Percentiles rank a stretch among this genome's conserved stretches.
phyloP scores from a whole-genome alignment of 208 protist species.

The Lotmaria passim region DNA sequence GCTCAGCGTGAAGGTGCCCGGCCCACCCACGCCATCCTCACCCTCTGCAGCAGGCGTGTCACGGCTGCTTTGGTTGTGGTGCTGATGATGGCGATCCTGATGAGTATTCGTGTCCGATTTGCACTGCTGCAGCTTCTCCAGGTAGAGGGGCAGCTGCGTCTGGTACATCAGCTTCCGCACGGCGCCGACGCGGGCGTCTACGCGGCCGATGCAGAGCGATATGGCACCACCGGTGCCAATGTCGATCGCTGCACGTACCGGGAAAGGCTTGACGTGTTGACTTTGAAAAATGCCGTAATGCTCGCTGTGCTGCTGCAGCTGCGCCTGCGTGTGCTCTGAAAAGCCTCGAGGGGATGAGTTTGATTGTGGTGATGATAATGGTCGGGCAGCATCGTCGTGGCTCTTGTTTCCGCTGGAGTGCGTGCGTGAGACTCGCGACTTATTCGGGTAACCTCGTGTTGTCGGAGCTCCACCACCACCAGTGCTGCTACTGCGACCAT shows the following conservation, averaged over 20 bases:
- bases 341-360: too few relatives aligned
- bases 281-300: slow-evolving; percentile 76
- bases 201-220: slow-evolving; percentile 77
- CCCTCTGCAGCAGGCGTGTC: too few relatives aligned
- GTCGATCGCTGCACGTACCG: slow-evolving; percentile 87
- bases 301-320: not conserved
- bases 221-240: slow-evolving; percentile 80
- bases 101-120: not conserved
- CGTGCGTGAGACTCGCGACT: too few relatives aligned
- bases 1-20: slow-evolving; percentile 54
- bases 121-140: slow-evolving; percentile 36
- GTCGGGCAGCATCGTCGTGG: too few relatives aligned
- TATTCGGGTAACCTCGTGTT: too few relatives aligned
- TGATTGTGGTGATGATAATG: too few relatives aligned
- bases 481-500: too few relatives aligned
- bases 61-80: too few relatives aligned
- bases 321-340: not conserved
- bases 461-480: too few relatives aligned
- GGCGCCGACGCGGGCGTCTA: slow-evolving; percentile 58
- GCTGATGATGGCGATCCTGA: too few relatives aligned
- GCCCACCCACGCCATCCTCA: too few relatives aligned
- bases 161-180: slow-evolving; percentile 77
- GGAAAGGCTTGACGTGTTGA: slow-evolving; percentile 75
- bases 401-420: not conserved
- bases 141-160: slow-evolving; percentile 77